phyloP scores from a whole-genome alignment of 2,329 filamentous ascomycete genomes.

The Epichloe coenophiala region DNA sequence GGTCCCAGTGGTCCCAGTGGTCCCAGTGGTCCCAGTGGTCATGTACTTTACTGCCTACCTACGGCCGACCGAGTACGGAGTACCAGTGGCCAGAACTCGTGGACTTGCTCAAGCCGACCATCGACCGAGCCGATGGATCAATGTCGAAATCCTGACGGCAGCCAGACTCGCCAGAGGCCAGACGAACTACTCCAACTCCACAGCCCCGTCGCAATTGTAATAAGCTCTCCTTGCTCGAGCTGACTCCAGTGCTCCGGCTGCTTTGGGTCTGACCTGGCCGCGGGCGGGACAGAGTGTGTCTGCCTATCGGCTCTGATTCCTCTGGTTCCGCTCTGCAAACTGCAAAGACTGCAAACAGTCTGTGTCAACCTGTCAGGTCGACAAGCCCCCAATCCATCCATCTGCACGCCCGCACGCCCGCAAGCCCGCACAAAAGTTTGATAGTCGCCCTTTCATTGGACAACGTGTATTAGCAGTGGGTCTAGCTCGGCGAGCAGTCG shows the following conservation, averaged over 20 bases:
- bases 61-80: no score
- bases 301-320: not conserved
- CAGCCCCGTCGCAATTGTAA: not conserved
- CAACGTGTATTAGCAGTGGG: conserved; percentile 1
- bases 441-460: conserved; percentile 24
- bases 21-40: no score
- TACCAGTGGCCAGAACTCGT: no score
- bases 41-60: no score
- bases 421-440: conserved; percentile 19
- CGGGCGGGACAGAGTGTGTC: not conserved
- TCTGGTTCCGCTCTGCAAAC: not conserved
- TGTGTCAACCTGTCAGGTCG: no score
- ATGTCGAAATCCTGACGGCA: no score
- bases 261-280: not conserved
- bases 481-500: conserved; percentile 7
- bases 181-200: not conserved
- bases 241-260: not conserved
- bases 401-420: conserved; percentile 3
- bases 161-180: no score
- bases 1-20: no score
- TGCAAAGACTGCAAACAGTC: not conserved
- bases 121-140: no score
- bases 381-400: not conserved
- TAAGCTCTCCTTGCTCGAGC: not conserved
- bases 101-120: no score